A percentile compares a stretch with the other conserved stretches of the same genome.
phyloP scores from a whole-genome alignment of 225 moss, liverwort and hornwort genomes.

The Bryum argenteum region DNA sequence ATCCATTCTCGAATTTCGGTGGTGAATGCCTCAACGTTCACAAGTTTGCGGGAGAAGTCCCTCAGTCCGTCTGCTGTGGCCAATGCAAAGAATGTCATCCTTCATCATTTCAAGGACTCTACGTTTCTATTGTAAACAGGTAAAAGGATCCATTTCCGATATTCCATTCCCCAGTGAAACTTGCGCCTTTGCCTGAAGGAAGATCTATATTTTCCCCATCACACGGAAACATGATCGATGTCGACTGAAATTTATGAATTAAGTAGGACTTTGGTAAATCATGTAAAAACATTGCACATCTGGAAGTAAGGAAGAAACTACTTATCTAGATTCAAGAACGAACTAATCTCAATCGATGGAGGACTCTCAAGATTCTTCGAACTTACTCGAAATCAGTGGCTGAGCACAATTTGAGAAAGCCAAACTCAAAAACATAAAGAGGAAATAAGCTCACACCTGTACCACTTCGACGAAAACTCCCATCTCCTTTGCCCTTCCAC shows the following conservation, averaged over 20 bases:
- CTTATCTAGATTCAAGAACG: slow-evolving; percentile 1
- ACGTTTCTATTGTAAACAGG: neutral
- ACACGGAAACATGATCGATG: slow-evolving; percentile 17
- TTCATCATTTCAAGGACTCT: slow-evolving; percentile 9
- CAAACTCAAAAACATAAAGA: slow-evolving; percentile 11
- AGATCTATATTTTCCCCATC: slow-evolving; percentile 6
- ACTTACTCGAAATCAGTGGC: slow-evolving; percentile 1
- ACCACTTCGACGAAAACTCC: slow-evolving; percentile 51
- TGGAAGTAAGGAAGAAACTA: slow-evolving; percentile 8
- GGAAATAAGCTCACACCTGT: slow-evolving; percentile 39
- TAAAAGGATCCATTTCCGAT: slow-evolving; percentile 10
- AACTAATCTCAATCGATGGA: slow-evolving; percentile 18
- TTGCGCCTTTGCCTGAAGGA: slow-evolving; percentile 16
- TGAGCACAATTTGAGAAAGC: slow-evolving; percentile 9
- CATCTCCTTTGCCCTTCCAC: slow-evolving; percentile 54
- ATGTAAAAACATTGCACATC: slow-evolving; percentile 6
- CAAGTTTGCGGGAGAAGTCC: slow-evolving; percentile 79
- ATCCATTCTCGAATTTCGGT: slow-evolving; percentile 81
- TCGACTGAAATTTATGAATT: slow-evolving; percentile 13
- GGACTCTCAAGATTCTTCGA: slow-evolving; percentile 6
- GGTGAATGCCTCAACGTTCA: slow-evolving; percentile 70
- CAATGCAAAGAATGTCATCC: slow-evolving; percentile 16
- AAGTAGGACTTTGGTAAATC: slow-evolving; percentile 11
- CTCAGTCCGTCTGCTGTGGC: slow-evolving; percentile 60
- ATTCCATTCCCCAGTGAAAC: neutral